Conservation (phyloP, 371 early-diverging fungal species). For the Homolaphlyctis polyrhiza region DNA sequence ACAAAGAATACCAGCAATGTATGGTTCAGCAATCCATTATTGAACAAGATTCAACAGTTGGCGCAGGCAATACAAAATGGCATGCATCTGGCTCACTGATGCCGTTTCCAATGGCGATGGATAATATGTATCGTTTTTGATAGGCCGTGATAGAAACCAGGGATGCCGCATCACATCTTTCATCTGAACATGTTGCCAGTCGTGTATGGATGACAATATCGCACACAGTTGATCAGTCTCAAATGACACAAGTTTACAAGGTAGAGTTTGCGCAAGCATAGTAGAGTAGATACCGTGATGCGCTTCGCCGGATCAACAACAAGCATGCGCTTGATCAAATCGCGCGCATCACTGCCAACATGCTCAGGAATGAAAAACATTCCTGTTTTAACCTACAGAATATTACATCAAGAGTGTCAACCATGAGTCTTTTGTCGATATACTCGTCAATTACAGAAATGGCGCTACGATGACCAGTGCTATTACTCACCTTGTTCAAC, state of each 20-base stretch:
- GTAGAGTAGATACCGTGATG: slow-evolving; percentile 24
- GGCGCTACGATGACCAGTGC: too few species aligned
- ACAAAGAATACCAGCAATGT: too few species aligned
- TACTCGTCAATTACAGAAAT: background rate
- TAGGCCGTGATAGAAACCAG: slow-evolving; percentile 45
- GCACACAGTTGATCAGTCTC: too few species aligned
- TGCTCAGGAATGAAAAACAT: slow-evolving; percentile 53
- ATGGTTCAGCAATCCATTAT: too few species aligned
- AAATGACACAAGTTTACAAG: too few species aligned
- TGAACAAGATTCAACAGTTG: too few species aligned
- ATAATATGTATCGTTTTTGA: slow-evolving; percentile 9
- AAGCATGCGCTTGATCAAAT: slow-evolving; percentile 55
- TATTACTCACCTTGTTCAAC: slow-evolving; percentile 54
- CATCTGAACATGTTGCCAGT: slow-evolving; percentile 26
- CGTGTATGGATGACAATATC: too few species aligned
- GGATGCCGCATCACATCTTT: slow-evolving; percentile 52
- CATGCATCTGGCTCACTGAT: slow-evolving; percentile 7
- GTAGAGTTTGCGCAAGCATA: too few species aligned
- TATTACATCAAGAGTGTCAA: background rate
- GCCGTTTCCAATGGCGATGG: slow-evolving; percentile 9
- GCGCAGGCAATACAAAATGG: too few species aligned
- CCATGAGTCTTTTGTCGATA: background rate
- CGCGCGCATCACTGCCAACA: slow-evolving; percentile 55
- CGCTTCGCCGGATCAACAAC: slow-evolving; percentile 41
- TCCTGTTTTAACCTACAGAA: slow-evolving; percentile 30